Evolutionary conservation across 345 rosid genomes (phyloP), one percentile per base, ranked within the genome.

Genomic region (Ceriops tagal): DNA sequence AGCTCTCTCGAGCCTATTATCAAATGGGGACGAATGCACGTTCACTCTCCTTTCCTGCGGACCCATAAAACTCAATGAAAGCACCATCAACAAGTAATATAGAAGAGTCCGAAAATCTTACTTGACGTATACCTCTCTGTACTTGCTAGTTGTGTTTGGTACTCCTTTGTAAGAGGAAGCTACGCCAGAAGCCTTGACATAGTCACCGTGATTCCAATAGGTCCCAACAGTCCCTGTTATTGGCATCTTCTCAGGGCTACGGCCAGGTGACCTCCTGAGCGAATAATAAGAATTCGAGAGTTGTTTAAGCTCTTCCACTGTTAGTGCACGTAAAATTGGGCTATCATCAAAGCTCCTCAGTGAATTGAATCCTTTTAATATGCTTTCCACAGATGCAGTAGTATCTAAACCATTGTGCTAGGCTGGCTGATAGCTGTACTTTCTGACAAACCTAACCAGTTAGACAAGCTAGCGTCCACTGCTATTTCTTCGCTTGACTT

Each of bases 1-100:
- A 82, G 96, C 99, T 86, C 87, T 90, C 86, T 95, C 98, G 80
- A 95, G 77, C 83, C 96, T 86, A 8, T 88, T 85, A 78, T 90
- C 98, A 69, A 90, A 95, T 46, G 99, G 98, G 18, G 98, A 92
- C n/a, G 92, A 85, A 63, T 90, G 87, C 98, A 92, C 90, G 49
- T 84, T 88, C 75, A 92, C 98, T 65, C 74, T 87, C 80, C 80
- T 92, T 67, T 95, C 99, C 98, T 90, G 93, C 91, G 84, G 10
- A 62, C 32, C 66, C 71, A 75, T 4, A 39, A 61, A 75, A 37
- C 61, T 53, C 19, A 19, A 49, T 69, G 67, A 65, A 73, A 27
- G 31, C 53, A 65, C 32, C 61, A 49, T 52, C 5, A 64, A 32
- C 52, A 47, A 61, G 58, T 47, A 53, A 67, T 27, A 28, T 56